Conservation (phyloP, 345 rosid genomes). For the Pistacia vera region DNA sequence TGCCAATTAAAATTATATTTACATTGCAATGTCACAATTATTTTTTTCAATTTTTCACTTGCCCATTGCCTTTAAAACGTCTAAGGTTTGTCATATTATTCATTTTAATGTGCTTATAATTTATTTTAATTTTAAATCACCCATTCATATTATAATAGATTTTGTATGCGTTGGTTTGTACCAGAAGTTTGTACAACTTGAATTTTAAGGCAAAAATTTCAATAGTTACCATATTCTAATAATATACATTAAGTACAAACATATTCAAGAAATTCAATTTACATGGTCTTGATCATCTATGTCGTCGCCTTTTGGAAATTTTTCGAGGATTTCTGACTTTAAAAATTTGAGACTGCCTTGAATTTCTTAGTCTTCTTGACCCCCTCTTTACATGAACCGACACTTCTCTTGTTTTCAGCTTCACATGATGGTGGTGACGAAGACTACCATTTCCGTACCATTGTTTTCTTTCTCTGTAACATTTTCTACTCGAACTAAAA, state of each 20-base stretch:
- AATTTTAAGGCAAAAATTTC: no score
- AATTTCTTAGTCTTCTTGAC: constrained; percentile 42
- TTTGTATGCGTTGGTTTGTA: no score
- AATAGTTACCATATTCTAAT: no score
- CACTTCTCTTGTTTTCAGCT: constrained; percentile 38
- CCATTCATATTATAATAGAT: no score
- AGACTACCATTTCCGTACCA: background rate
- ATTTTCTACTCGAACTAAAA: constrained; percentile 27
- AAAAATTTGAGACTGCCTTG: constrained; percentile 27
- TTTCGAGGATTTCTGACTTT: constrained; percentile 17
- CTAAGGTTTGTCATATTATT: no score
- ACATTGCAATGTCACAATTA: no score
- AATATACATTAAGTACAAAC: background rate
- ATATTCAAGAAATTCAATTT: background rate
- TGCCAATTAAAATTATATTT: no score
- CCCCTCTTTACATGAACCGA: constrained; percentile 42
- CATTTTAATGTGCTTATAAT: no score
- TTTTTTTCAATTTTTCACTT: no score
- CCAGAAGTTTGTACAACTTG: no score
- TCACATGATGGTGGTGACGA: constrained; percentile 22
- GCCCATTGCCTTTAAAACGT: no score
- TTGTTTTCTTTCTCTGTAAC: constrained; percentile 26
- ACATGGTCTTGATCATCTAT: background rate
- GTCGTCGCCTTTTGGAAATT: constrained; percentile 29
- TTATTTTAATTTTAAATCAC: no score